Conservation (phyloP, 306 rosid species). For the Inga oerstediana region DNA sequence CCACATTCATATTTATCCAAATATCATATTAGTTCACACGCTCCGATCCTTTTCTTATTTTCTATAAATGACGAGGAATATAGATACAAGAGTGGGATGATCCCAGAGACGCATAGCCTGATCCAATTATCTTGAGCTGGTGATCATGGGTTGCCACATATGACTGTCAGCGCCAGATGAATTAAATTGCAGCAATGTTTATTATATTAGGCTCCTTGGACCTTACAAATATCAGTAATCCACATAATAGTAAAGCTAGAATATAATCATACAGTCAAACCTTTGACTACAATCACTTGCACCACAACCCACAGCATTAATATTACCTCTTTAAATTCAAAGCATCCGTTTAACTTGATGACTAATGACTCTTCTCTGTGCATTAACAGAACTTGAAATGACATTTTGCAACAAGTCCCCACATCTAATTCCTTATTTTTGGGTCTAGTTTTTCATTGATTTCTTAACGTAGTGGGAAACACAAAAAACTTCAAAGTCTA, state of each 20-base stretch:
- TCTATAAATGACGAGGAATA: background rate
- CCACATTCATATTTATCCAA: conserved; percentile 4
- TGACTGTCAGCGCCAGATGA: no score
- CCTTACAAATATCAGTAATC: background rate
- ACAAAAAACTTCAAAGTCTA: background rate
- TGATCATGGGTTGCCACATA: no score
- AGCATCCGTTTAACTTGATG: background rate
- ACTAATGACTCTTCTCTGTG: background rate
- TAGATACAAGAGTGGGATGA: no score
- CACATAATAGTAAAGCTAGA: background rate
- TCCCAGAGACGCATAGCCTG: no score
- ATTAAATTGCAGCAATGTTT: no score
- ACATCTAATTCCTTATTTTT: background rate
- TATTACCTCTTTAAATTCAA: background rate
- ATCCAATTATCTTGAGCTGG: no score
- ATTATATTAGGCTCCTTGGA: no score
- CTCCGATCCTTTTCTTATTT: background rate
- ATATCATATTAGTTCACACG: background rate
- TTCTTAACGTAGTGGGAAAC: no score
- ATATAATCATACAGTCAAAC: background rate
- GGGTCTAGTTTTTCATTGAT: background rate
- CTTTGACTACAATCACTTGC: background rate
- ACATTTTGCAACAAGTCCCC: background rate
- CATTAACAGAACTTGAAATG: background rate
- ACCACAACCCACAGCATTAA: background rate